Evolutionary conservation across 176 grass and related monocot genomes (phyloP).

Genomic region (Carex cristatella): DNA sequence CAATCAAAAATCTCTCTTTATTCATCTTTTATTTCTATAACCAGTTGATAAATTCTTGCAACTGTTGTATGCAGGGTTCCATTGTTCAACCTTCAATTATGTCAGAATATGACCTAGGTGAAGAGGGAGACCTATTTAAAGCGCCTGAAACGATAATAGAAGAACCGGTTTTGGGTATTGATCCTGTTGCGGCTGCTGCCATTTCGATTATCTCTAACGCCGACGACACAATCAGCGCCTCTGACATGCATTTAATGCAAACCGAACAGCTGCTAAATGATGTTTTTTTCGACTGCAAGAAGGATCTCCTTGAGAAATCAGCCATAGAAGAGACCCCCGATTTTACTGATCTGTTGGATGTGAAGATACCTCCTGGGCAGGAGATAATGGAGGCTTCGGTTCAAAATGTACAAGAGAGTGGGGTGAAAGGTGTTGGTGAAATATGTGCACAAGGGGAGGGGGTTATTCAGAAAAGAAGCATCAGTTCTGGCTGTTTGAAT

Average conservation of each 20-base stretch:
- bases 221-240: conserved; percentile 35
- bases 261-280: conserved; percentile 59
- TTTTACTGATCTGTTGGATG: conserved; percentile 67
- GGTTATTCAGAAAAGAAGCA: conserved; percentile 78
- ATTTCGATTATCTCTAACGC: conserved; percentile 67
- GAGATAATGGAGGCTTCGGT: conserved; percentile 42
- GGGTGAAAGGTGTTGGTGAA: conserved; percentile 40
- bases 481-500: conserved; percentile 78
- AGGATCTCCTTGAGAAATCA: conserved; percentile 75
- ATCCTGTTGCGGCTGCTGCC: conserved; percentile 46
- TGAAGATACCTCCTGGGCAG: conserved; percentile 78
- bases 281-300: conserved; percentile 70
- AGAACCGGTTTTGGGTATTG: conserved; percentile 44
- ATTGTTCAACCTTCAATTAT: conserved; percentile 50
- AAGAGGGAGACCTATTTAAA: conserved; percentile 88
- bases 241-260: conserved; percentile 40
- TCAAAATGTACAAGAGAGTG: conserved; percentile 9
- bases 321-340: conserved; percentile 64
- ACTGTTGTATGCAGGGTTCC: conserved; percentile 32
- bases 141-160: conserved; percentile 77
- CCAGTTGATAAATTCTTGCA: neutral
- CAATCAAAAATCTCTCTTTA: neutral
- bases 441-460: conserved; percentile 31
- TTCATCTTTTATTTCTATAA: neutral
- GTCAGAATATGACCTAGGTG: conserved; percentile 81